These are phyloP conservation scores for Neurospora sp. DNA, from an alignment of 495 filamentous ascomycete genomes.

Conservation along the genomic window DNA sequence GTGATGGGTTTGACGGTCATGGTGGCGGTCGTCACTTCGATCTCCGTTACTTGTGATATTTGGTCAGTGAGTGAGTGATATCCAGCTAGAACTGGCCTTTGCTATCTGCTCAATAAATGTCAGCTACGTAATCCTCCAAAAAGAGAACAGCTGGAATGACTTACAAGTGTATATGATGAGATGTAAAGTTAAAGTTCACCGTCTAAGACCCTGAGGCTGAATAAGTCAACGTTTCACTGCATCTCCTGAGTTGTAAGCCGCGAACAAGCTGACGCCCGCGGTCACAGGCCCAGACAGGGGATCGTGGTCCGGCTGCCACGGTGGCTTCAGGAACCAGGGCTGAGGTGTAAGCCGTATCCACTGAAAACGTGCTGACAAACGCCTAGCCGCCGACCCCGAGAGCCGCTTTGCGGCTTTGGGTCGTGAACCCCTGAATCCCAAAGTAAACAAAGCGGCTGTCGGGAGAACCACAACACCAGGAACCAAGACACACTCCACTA, in stretches of 20 bases:
- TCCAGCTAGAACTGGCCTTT: background rate
- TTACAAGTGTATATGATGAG: background rate
- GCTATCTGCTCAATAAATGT: background rate
- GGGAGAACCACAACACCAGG: background rate
- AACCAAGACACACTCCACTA: background rate
- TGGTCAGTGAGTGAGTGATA: background rate
- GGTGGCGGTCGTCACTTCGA: background rate
- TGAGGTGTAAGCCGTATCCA: background rate
- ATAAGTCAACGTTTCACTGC: background rate
- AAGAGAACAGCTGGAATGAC: background rate
- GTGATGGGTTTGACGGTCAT: conserved; percentile 25
- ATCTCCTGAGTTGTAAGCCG: background rate
- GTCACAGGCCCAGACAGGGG: background rate
- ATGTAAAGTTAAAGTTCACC: background rate
- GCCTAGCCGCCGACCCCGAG: background rate
- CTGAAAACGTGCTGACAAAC: background rate
- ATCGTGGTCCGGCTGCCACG: background rate
- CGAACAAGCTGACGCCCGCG: background rate
- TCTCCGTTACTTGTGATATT: no score
- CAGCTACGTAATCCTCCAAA: background rate
- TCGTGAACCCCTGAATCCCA: background rate
- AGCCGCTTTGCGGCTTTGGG: background rate
- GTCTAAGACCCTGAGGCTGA: background rate
- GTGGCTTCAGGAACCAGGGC: background rate
- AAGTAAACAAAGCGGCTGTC: background rate